phyloP scores from a whole-genome alignment of 1,284 basidiomycete species.

The Sphagnurus paluster region DNA sequence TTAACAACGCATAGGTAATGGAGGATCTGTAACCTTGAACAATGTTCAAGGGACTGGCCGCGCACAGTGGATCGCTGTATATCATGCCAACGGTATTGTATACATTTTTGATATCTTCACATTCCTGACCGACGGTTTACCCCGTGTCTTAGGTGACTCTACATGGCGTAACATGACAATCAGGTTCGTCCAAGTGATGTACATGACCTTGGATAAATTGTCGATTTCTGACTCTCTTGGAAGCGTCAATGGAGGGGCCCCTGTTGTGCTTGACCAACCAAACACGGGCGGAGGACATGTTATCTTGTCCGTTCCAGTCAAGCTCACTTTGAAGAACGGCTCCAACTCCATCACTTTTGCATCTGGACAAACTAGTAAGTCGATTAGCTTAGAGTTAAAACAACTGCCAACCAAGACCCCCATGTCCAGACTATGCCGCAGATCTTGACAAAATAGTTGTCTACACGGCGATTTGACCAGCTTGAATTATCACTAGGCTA shows the following conservation, averaged over 20 bases:
- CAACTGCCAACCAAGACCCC: too few relatives aligned
- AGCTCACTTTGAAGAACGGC: conserved; percentile 49
- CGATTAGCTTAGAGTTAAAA: too few relatives aligned
- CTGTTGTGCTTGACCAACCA: conserved; percentile 54
- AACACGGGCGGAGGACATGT: conserved; percentile 54
- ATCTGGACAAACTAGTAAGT: conserved; percentile 51
- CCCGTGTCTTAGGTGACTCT: conserved; percentile 40
- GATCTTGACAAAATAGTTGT: conserved; percentile 65
- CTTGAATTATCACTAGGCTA: background rate
- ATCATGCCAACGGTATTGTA: conserved; percentile 60
- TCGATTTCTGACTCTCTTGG: background rate
- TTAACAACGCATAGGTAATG: conserved; percentile 41
- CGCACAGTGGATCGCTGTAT: conserved; percentile 58
- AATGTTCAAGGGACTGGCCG: conserved; percentile 55
- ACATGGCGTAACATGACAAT: conserved; percentile 60
- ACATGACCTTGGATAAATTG: background rate
- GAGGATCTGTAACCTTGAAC: conserved; percentile 57
- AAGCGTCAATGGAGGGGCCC: conserved; percentile 59
- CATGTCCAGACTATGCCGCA: conserved; percentile 50
- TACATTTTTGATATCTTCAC: too few relatives aligned
- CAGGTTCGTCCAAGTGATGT: conserved; percentile 35
- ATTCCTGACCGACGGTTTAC: conserved; percentile 9
- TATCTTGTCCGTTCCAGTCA: conserved; percentile 56
- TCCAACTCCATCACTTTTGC: conserved; percentile 54
- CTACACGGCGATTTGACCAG: conserved; percentile 39